Evolutionary conservation across 768 basidiomycete species (phyloP).

Genomic region (Boletus reticuloceps): DNA sequence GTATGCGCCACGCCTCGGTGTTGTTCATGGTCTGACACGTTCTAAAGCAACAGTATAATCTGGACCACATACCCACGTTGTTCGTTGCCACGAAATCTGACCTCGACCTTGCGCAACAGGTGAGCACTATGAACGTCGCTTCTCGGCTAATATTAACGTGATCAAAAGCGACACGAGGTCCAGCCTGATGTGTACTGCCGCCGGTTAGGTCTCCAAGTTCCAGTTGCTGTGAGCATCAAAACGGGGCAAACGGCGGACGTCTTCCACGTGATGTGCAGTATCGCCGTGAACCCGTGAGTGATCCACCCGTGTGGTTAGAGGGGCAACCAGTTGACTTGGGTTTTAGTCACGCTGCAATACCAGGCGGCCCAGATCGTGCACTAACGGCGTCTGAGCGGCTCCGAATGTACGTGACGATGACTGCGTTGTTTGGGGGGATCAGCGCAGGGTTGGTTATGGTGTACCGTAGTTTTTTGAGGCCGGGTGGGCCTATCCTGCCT

Average conservation of each 20-base stretch:
- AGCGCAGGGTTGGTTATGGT: slow-evolving; percentile 70
- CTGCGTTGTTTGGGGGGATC: slow-evolving; percentile 70
- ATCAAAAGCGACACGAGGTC: slow-evolving; percentile 84
- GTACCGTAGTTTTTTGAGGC: slow-evolving; percentile 64
- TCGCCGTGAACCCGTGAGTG: slow-evolving; percentile 86
- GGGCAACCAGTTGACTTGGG: slow-evolving; percentile 7
- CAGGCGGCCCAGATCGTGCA: slow-evolving; percentile 81
- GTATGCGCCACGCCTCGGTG: slow-evolving; percentile 43
- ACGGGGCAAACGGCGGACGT: slow-evolving; percentile 83
- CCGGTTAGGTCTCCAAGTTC: slow-evolving; percentile 84
- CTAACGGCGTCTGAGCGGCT: slow-evolving; percentile 66
- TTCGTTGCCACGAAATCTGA: slow-evolving; percentile 99
- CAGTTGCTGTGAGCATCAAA: slow-evolving; percentile 91
- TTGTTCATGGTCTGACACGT: slow-evolving; percentile 16
- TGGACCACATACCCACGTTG: slow-evolving; percentile 92
- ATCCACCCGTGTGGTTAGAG: slow-evolving; percentile 4
- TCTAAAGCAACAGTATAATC: slow-evolving; percentile 89
- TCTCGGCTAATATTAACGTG: slow-evolving; percentile 4
- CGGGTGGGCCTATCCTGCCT: slow-evolving; percentile 52
- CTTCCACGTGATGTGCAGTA: slow-evolving; percentile 79
- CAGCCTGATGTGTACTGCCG: slow-evolving; percentile 98
- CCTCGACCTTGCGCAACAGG: slow-evolving; percentile 93
- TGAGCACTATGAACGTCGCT: slow-evolving; percentile 28
- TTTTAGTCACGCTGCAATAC: slow-evolving; percentile 60
- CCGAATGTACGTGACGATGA: slow-evolving; percentile 68